Conservation (phyloP, 2,329 filamentous ascomycete species). For the Phialemoniopsis sp. region DNA sequence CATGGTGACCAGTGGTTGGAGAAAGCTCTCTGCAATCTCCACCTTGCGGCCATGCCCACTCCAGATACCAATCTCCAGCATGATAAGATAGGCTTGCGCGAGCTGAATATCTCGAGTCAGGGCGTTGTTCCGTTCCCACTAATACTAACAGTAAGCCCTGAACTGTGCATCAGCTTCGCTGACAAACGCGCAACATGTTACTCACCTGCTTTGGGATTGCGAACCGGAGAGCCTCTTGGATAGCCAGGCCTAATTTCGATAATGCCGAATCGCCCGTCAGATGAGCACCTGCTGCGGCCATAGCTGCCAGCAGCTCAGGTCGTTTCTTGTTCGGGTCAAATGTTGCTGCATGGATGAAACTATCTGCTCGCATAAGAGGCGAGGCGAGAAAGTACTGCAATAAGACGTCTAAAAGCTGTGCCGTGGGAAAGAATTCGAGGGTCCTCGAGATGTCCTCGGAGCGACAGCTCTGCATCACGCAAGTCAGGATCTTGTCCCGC, state of each 20-base stretch:
- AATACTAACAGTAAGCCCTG: too few species aligned
- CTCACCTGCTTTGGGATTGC: too few species aligned
- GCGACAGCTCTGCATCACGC: too few species aligned
- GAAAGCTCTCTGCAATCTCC: constrained; percentile 31
- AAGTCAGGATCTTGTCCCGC: too few species aligned
- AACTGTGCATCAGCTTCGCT: too few species aligned
- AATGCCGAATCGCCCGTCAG: constrained; percentile 28
- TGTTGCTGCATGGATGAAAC: too few species aligned
- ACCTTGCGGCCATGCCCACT: constrained; percentile 30
- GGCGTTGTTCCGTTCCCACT: constrained; percentile 28
- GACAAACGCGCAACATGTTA: too few species aligned
- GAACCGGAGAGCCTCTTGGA: constrained; percentile 32
- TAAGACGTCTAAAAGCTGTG: constrained; percentile 29
- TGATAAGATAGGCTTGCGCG: constrained; percentile 25
- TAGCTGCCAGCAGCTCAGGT: constrained; percentile 27
- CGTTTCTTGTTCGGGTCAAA: constrained; percentile 27
- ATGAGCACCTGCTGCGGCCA: constrained; percentile 30
- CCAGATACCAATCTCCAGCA: constrained; percentile 27
- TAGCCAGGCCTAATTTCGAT: constrained; percentile 31
- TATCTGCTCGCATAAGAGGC: constrained; percentile 16
- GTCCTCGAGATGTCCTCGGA: too few species aligned
- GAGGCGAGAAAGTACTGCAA: constrained; percentile 29
- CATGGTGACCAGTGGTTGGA: constrained; percentile 29
- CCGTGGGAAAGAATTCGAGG: constrained; percentile 31
- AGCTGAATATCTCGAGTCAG: constrained; percentile 22